Percentiles rank a stretch among this genome's conserved stretches.
Conservation (phyloP, 257 asterid species). For the Forsythia suspensa region DNA sequence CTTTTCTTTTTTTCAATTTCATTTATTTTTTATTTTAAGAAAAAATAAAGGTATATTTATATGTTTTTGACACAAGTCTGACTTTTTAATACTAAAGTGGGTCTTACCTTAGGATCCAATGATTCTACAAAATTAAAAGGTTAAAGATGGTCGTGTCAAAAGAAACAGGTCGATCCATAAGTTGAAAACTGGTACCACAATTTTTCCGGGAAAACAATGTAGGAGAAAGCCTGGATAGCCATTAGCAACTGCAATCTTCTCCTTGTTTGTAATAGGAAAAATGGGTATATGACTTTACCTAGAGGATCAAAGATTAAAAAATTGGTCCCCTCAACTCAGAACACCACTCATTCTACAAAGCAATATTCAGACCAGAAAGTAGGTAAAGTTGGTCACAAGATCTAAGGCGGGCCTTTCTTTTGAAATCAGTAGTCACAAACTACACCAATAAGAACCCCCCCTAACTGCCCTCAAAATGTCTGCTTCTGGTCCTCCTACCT, state of each 20-base stretch:
- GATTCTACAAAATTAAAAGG: not conserved
- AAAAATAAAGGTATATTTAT: not conserved
- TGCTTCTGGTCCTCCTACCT: slow-evolving; percentile 2
- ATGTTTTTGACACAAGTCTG: not conserved
- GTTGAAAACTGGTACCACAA: not conserved
- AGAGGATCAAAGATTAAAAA: slow-evolving; percentile 24
- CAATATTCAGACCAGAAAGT: not conserved
- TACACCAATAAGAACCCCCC: slow-evolving; percentile 31
- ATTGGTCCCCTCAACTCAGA: slow-evolving; percentile 21
- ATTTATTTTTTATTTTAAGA: not conserved
- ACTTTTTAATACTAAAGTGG: not conserved
- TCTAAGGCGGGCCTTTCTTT: slow-evolving; percentile 47
- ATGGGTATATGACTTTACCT: not conserved
- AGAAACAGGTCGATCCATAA: not conserved
- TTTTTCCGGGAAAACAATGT: not conserved
- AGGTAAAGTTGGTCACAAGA: not conserved
- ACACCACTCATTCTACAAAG: slow-evolving; percentile 10
- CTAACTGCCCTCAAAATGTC: slow-evolving; percentile 33
- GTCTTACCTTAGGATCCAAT: not conserved
- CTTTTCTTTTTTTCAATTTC: not conserved
- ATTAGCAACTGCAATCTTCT: not conserved
- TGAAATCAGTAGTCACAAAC: slow-evolving; percentile 26
- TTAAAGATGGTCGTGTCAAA: too few species aligned
- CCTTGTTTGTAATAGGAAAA: not conserved
- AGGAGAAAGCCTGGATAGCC: not conserved